A percentile compares a stretch with the other conserved stretches of the same genome.
These are phyloP conservation scores for Axilococcus clingmanii DNA, from an alignment of 139 green algal species.

Conservation along the genomic window DNA sequence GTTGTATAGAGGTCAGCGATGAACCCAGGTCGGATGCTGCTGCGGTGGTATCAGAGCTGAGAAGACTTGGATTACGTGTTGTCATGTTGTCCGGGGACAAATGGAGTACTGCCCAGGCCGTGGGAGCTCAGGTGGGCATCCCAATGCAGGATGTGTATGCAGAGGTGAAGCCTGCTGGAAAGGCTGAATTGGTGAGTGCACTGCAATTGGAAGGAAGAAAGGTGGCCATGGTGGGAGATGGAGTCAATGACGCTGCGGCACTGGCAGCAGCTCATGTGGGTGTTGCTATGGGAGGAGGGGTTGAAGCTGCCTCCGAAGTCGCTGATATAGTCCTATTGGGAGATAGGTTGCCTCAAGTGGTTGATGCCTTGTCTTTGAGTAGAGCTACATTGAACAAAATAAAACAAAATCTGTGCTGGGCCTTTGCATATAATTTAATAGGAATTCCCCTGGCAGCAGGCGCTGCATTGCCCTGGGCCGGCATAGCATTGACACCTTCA, in stretches of 20 bases:
- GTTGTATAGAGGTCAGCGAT: constrained; percentile 51
- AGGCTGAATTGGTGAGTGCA: constrained; percentile 48
- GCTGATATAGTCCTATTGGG: constrained; percentile 70
- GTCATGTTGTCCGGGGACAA: constrained; percentile 71
- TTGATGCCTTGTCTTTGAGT: constrained; percentile 66
- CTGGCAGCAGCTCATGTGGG: constrained; percentile 77
- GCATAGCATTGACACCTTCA: constrained; percentile 44
- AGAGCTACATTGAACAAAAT: constrained; percentile 73
- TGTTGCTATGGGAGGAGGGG: constrained; percentile 72
- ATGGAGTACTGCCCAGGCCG: constrained; percentile 30
- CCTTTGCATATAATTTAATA: constrained; percentile 78
- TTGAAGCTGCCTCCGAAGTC: constrained; percentile 52
- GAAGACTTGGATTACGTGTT: constrained; percentile 29
- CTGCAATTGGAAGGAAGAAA: constrained; percentile 34
- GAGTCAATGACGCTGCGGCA: constrained; percentile 81
- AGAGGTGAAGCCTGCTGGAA: constrained; percentile 49
- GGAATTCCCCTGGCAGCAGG: constrained; percentile 60
- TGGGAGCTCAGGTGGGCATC: constrained; percentile 60
- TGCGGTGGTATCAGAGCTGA: constrained; percentile 17
- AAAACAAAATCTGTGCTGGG: constrained; percentile 80
- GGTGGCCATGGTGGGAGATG: constrained; percentile 87
- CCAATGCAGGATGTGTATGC: constrained; percentile 36
- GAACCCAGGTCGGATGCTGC: constrained; percentile 46
- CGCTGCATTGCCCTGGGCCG: constrained; percentile 35
- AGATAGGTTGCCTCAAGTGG: constrained; percentile 61